Conservation (phyloP, 2,329 filamentous ascomycete genomes). For the Balansia obtecta region DNA sequence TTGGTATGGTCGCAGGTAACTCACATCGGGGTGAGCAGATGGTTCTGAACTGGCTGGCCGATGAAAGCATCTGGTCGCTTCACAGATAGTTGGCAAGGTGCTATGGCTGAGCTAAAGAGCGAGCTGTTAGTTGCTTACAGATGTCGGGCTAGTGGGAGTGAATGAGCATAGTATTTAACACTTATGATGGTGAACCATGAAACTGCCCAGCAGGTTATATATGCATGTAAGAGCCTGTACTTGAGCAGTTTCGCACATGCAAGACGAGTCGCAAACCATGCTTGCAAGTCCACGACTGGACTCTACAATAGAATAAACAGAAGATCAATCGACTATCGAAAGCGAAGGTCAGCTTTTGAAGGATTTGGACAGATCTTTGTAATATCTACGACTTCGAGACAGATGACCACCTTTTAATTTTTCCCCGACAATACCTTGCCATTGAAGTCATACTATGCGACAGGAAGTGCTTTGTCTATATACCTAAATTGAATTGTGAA, state of each 20-base stretch:
- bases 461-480: too few relatives aligned
- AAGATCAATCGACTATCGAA: too few relatives aligned
- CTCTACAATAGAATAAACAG: too few relatives aligned
- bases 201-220: too few relatives aligned
- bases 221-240: too few relatives aligned
- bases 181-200: not conserved
- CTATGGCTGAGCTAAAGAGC: not conserved
- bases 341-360: constrained; percentile 10
- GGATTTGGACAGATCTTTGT: too few relatives aligned
- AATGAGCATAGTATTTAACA: too few relatives aligned
- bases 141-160: not conserved
- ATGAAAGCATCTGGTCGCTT: constrained; percentile 14
- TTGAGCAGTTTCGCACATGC: too few relatives aligned
- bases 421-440: not conserved
- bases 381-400: too few relatives aligned
- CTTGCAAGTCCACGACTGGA: too few relatives aligned
- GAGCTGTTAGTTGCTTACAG: not conserved
- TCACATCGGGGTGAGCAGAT: constrained; percentile 13
- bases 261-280: too few relatives aligned
- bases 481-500: too few relatives aligned
- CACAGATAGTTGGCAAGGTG: not conserved
- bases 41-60: constrained; percentile 2
- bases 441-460: not conserved
- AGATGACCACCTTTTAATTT: not conserved
- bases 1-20: not conserved